Base-by-base conservation (phyloP, 129 eudicot species). In the Sambucus nigra region DNA sequence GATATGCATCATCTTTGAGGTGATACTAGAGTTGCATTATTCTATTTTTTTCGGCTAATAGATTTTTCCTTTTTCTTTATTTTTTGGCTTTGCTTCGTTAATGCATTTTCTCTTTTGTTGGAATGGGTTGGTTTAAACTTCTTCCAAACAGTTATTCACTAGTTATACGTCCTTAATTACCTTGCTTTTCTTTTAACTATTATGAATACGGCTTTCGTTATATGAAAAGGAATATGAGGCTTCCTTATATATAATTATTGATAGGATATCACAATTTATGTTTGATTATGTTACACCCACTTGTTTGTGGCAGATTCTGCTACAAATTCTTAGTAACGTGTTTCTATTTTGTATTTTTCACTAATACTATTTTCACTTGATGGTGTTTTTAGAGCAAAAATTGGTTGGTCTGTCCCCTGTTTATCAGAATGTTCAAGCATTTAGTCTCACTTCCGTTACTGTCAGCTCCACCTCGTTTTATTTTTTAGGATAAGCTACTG, bases 51-150 rank as follows among this genome's bases (percentile, higher is more conserved):
- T 40, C 16, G 24, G 49, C 27, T 29, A 17, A 29, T 23, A 24
- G 6, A 11, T 24, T 24, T 50, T n/a, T n/a, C n/a, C n/a, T n/a
- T n/a, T n/a, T n/a, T n/a, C n/a, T n/a, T n/a, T n/a, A n/a, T n/a
- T n/a, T 10, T 17, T 57, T 23, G 6, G 47, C 63, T 16, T 23
- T 5, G 47, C 63, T 16, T 57, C 5, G 40, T 33, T 57, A n/a
- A 3, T 57, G 62, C 33, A 57, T 18, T 22, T n/a, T 57, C 2
- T 1, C 46, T 40, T 40, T 40, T 40, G 16, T 40, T n/a, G n/a
- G n/a, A 42, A 42, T 13, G 19, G 5, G 7, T 42, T 7, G 48
- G 48, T 42, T 42, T 13, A 42, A 15, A 42, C 48, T 35, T 35
- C 2, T 35, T 35, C 13, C 1, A 8, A 35, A 35, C 42, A 35